phyloP scores from a whole-genome alignment of 345 rosid genomes.

The Passiflora organensis region DNA sequence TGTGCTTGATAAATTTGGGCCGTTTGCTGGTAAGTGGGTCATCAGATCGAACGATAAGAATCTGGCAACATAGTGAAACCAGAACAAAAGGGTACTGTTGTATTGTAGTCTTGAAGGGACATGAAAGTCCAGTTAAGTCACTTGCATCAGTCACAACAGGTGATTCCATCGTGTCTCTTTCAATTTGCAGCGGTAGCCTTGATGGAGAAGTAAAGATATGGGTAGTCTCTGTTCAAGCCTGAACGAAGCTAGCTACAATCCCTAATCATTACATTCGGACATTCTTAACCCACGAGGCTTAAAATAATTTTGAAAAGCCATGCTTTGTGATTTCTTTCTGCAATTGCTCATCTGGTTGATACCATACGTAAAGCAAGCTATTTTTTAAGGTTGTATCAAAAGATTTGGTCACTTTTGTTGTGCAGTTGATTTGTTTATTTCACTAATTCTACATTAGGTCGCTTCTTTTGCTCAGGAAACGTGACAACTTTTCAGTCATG shows the following conservation, averaged over 20 bases:
- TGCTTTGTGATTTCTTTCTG: no score
- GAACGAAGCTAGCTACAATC: neutral
- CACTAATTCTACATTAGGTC: no score
- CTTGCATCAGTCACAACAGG: slow-evolving; percentile 19
- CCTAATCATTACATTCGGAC: neutral
- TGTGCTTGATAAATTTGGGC: slow-evolving; percentile 33
- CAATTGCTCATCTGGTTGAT: no score
- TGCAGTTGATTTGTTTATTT: no score
- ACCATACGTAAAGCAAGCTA: no score
- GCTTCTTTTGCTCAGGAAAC: no score
- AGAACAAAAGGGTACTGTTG: slow-evolving; percentile 30
- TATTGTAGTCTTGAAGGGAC: slow-evolving; percentile 30
- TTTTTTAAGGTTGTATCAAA: no score
- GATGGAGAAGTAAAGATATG: slow-evolving; percentile 48
- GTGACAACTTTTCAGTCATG: neutral
- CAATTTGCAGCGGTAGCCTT: slow-evolving; percentile 41
- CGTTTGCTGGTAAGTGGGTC: slow-evolving; percentile 41
- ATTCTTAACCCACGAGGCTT: no score
- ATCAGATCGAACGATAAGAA: slow-evolving; percentile 41
- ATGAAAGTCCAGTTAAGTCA: slow-evolving; percentile 47
- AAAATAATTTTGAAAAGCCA: no score
- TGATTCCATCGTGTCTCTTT: slow-evolving; percentile 11
- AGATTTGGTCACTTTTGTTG: neutral
- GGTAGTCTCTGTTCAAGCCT: slow-evolving; percentile 18
- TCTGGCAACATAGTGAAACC: slow-evolving; percentile 31